phyloP scores from a whole-genome alignment of 306 rosid genomes.

The Lotus japonicus region DNA sequence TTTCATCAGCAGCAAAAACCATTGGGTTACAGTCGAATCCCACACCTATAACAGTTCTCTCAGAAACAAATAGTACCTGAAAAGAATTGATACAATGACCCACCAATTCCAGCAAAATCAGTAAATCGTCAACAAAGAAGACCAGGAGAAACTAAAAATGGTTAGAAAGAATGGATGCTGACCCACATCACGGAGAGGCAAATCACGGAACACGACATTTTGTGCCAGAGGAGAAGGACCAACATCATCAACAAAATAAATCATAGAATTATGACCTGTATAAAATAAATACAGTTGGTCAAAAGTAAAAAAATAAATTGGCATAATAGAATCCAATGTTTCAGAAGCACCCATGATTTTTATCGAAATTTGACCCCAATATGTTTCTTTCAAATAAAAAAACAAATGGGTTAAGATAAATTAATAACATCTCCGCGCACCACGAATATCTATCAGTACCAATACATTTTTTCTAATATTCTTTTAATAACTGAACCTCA shows the following conservation, averaged over 20 bases:
- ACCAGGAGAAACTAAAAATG: slow-evolving; percentile 12
- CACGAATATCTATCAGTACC: not conserved
- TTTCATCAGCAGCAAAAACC: slow-evolving; percentile 80
- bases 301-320: slow-evolving; percentile 10
- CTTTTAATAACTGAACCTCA: slow-evolving; percentile 14
- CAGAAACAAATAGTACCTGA: slow-evolving; percentile 94
- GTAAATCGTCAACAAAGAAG: slow-evolving; percentile 21
- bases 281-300: slow-evolving; percentile 24
- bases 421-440: not conserved
- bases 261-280: slow-evolving; percentile 91
- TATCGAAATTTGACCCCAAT: not conserved
- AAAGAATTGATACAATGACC: slow-evolving; percentile 27
- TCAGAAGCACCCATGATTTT: not conserved
- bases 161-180: slow-evolving; percentile 76
- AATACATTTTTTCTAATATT: not conserved
- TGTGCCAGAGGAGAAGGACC: slow-evolving; percentile 98
- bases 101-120: slow-evolving; percentile 36
- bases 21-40: slow-evolving; percentile 90
- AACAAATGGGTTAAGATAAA: not conserved
- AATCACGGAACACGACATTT: slow-evolving; percentile 76
- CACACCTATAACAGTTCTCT: slow-evolving; percentile 76
- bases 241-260: slow-evolving; percentile 85
- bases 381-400: not conserved
- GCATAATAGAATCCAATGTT: not conserved
- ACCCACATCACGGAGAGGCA: slow-evolving; percentile 99